Conservation (phyloP, 73 alveolate species). For the Paramecium tetraurelia region DNA sequence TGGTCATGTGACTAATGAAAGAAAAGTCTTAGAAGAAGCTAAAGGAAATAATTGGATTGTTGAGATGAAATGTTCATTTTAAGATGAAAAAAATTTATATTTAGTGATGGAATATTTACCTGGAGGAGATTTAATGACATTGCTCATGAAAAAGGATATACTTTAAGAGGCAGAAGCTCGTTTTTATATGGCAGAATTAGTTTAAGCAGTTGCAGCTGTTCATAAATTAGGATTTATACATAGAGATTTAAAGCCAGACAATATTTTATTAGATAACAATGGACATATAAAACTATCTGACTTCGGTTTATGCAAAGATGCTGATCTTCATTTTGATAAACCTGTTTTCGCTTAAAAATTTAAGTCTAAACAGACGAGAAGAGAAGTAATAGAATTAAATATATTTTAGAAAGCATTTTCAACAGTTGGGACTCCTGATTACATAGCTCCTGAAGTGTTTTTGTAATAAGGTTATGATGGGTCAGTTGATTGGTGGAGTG, state of each 20-base stretch:
- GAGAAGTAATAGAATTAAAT: slow-evolving; percentile 66
- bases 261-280: slow-evolving; percentile 40
- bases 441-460: slow-evolving; percentile 97
- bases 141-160: slow-evolving; percentile 59
- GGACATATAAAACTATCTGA: slow-evolving; percentile 60
- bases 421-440: slow-evolving; percentile 98
- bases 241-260: slow-evolving; percentile 63
- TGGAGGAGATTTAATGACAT: slow-evolving; percentile 88
- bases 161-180: slow-evolving; percentile 50
- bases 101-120: slow-evolving; percentile 81
- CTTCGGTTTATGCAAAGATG: slow-evolving; percentile 61
- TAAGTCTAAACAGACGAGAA: slow-evolving; percentile 64
- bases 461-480: slow-evolving; percentile 88
- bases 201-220: slow-evolving; percentile 46
- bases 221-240: slow-evolving; percentile 55
- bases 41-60: slow-evolving; percentile 64
- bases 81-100: slow-evolving; percentile 77
- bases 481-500: slow-evolving; percentile 97
- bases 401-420: slow-evolving; percentile 72
- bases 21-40: slow-evolving; percentile 66
- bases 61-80: slow-evolving; percentile 63
- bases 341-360: background rate
- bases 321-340: slow-evolving; percentile 28
- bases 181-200: slow-evolving; percentile 59
- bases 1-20: slow-evolving; percentile 77